These are phyloP conservation scores for Aegilops bicornis DNA, from an alignment of 176 grass and related monocot species.

Conservation along the genomic window DNA sequence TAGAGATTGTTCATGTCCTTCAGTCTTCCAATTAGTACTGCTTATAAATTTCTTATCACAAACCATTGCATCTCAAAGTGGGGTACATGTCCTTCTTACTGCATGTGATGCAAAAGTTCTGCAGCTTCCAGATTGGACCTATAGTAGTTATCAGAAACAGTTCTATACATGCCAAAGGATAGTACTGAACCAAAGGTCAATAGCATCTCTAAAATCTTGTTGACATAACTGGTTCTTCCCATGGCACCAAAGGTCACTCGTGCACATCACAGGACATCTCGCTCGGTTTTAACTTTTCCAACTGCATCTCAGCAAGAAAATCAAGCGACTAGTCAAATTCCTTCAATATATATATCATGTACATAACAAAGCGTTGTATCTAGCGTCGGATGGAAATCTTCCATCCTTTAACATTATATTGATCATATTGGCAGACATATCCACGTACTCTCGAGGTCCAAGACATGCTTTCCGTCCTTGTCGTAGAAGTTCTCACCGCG, in stretches of 20 bases:
- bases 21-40: constrained; percentile 36
- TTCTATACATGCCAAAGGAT: constrained; percentile 71
- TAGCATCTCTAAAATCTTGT: not conserved
- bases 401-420: constrained; percentile 81
- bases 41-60: constrained; percentile 83
- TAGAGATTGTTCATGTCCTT: constrained; percentile 26
- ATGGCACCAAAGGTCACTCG: constrained; percentile 55
- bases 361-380: constrained; percentile 58
- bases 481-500: too few relatives aligned
- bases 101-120: constrained; percentile 79
- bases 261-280: constrained; percentile 46
- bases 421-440: constrained; percentile 59
- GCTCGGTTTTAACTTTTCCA: constrained; percentile 43
- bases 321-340: constrained; percentile 63
- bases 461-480: too few relatives aligned
- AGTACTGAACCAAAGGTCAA: constrained; percentile 30
- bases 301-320: constrained; percentile 78
- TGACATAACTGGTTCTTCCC: constrained; percentile 70
- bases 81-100: constrained; percentile 54
- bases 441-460: too few relatives aligned
- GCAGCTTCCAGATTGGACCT: constrained; percentile 58
- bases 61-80: constrained; percentile 64
- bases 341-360: constrained; percentile 45
- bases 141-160: constrained; percentile 65
- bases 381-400: constrained; percentile 48